Evolutionary conservation across 2,329 filamentous ascomycete genomes (phyloP).

Genomic region (Ophioceras dolichostomum): DNA sequence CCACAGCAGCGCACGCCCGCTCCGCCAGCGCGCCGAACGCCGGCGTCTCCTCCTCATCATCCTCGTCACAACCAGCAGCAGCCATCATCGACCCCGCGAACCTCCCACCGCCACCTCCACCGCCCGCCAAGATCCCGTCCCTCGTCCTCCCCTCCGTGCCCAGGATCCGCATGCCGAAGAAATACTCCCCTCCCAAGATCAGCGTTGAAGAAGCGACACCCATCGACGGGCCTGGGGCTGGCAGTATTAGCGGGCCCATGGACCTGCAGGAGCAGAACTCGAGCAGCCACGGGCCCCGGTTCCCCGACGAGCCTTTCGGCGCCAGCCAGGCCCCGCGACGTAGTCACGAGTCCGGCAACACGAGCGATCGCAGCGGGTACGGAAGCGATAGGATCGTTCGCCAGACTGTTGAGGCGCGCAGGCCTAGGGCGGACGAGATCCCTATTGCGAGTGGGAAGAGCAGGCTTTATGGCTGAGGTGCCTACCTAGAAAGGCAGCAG

Average conservation of each 20-base stretch:
- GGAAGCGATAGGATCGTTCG: conserved; percentile 7
- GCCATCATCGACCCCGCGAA: conserved; percentile 1
- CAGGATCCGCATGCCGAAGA: conserved; percentile 26
- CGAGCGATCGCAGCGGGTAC: no score
- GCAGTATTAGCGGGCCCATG: conserved; percentile 6
- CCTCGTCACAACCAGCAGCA: no score
- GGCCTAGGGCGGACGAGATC: conserved; percentile 12
- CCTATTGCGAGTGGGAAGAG: conserved; percentile 22
- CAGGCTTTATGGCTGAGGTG: conserved; percentile 20
- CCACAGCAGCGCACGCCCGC: conserved; percentile 12
- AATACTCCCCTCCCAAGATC: conserved; percentile 25
- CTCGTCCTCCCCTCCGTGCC: conserved; percentile 24
- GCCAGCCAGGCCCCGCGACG: neutral
- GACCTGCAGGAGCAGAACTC: neutral
- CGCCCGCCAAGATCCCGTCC: conserved; percentile 16
- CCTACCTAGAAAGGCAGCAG: no score
- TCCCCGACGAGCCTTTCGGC: neutral
- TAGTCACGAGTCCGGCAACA: no score
- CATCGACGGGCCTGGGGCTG: conserved; percentile 5
- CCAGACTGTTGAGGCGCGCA: conserved; percentile 4
- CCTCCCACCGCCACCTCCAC: conserved; percentile 13
- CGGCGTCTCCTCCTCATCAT: neutral
- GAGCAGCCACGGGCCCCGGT: neutral
- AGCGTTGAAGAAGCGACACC: conserved; percentile 17
- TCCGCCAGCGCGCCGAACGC: neutral